Evolutionary conservation across 1,284 basidiomycete species (phyloP).

Genomic region (Fomitopsis pinicola): DNA sequence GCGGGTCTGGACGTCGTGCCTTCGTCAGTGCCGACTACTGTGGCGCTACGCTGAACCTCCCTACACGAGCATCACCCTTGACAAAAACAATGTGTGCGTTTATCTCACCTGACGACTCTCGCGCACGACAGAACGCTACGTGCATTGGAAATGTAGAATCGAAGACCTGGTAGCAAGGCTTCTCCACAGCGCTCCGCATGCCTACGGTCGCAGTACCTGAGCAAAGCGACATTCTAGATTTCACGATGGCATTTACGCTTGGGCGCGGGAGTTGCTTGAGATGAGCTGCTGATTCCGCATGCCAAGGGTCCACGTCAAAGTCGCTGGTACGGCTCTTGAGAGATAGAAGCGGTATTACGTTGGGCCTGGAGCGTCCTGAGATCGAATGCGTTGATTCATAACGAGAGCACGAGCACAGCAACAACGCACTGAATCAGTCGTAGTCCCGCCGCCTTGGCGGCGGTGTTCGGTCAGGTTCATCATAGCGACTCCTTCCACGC

Average conservation of each 20-base stretch:
- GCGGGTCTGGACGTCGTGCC: too few species aligned
- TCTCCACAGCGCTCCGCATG: background rate
- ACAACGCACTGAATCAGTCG: conserved; percentile 12
- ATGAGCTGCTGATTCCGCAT: background rate
- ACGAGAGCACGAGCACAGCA: background rate
- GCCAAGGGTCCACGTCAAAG: background rate
- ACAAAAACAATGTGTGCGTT: too few species aligned
- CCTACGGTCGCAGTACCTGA: background rate
- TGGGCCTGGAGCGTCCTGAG: background rate
- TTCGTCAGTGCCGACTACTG: too few species aligned
- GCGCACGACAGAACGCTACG: background rate
- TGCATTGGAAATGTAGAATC: background rate
- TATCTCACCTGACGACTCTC: background rate
- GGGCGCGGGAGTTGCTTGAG: background rate
- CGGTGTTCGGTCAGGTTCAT: conserved; percentile 8
- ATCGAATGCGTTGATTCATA: background rate
- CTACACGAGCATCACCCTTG: too few species aligned
- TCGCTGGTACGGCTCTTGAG: background rate
- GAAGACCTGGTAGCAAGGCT: background rate
- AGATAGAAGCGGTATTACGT: background rate
- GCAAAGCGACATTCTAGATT: background rate
- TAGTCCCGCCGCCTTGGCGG: conserved; percentile 14
- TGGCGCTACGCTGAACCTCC: too few species aligned
- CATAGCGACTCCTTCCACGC: conserved; percentile 10
- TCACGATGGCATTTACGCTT: background rate